phyloP scores from a whole-genome alignment of 2,329 filamentous ascomycete genomes.

The Ophiostoma australiae region DNA sequence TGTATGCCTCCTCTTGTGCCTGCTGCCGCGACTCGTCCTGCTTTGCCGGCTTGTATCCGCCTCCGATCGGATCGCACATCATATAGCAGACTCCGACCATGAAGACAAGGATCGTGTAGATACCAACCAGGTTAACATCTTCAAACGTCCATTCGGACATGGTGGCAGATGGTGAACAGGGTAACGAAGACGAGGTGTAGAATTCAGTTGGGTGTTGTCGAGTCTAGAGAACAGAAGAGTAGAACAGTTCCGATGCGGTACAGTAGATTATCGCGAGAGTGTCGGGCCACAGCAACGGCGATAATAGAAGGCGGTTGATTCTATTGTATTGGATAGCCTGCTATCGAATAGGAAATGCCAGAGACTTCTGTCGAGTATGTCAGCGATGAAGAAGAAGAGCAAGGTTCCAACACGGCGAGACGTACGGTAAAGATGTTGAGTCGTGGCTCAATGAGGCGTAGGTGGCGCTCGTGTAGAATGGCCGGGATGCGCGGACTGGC shows the following conservation, averaged over 20 bases:
- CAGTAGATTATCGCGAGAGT: not conserved
- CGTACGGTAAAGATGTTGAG: not conserved
- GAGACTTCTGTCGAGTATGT: not conserved
- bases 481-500: not conserved
- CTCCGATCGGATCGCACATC: conserved; percentile 25
- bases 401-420: not conserved
- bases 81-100: conserved; percentile 26
- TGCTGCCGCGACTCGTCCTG: conserved; percentile 9
- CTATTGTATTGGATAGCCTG: too few relatives aligned
- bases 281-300: too few relatives aligned
- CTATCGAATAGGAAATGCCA: not conserved
- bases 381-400: not conserved
- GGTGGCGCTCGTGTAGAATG: not conserved
- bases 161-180: not conserved
- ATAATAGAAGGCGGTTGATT: not conserved
- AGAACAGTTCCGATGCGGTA: not conserved
- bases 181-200: not conserved
- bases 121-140: conserved; percentile 22
- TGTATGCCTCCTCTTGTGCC: conserved; percentile 12
- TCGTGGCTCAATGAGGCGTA: not conserved
- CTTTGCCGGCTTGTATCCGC: conserved; percentile 15
- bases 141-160: conserved; percentile 15
- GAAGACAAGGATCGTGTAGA: conserved; percentile 24
- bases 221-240: not conserved
- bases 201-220: not conserved